Evolutionary conservation across 2,329 filamentous ascomycete genomes (phyloP).

Genomic region (Exophiala calicioides): DNA sequence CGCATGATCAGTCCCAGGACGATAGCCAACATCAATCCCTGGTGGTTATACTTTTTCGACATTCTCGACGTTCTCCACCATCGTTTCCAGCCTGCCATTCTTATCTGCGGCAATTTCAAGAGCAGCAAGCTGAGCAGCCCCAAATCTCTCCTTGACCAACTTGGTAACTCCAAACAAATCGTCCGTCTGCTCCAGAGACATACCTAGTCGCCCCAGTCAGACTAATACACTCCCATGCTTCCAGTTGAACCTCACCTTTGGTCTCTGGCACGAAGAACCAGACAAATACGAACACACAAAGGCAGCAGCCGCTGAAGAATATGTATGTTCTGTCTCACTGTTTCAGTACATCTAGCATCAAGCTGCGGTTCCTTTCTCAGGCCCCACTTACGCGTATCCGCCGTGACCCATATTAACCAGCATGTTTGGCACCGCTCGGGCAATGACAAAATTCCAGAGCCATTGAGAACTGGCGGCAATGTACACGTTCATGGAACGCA

Average conservation of each 20-base stretch:
- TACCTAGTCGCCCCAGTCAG: constrained; percentile 3
- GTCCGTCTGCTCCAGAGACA: constrained; percentile 63
- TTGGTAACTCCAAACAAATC: constrained; percentile 60
- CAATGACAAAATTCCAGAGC: constrained; percentile 73
- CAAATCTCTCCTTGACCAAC: constrained; percentile 1
- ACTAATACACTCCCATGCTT: too few species aligned
- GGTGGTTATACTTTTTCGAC: too few species aligned
- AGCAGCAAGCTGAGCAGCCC: neutral
- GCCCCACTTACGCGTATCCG: constrained; percentile 68
- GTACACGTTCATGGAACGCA: constrained; percentile 67
- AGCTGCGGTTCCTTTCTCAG: too few species aligned
- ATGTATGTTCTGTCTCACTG: too few species aligned
- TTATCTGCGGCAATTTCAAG: neutral
- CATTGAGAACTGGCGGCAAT: constrained; percentile 69
- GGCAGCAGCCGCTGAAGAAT: too few species aligned
- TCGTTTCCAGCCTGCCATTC: neutral
- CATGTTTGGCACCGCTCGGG: constrained; percentile 52
- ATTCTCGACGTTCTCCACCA: constrained; percentile 8
- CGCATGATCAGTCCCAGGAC: too few species aligned
- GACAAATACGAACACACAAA: too few species aligned
- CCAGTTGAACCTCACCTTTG: constrained; percentile 63
- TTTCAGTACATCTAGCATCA: too few species aligned
- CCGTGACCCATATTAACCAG: constrained; percentile 57
- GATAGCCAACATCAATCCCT: too few species aligned
- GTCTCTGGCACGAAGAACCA: constrained; percentile 71